These are phyloP conservation scores for Sporodiniella umbellata DNA, from an alignment of 371 early-diverging fungal species.

Conservation along the genomic window DNA sequence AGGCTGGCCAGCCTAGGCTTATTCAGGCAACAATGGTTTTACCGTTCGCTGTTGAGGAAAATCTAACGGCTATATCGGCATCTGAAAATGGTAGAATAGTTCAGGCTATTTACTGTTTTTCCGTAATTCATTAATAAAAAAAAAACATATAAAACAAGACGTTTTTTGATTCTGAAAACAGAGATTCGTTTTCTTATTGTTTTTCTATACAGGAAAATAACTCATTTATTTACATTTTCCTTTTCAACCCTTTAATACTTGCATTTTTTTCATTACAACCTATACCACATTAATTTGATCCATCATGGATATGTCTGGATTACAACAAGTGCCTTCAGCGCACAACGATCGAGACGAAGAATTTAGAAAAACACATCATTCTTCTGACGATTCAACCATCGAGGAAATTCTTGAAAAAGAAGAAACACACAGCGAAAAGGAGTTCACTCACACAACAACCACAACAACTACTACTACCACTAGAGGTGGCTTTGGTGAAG, in stretches of 20 bases:
- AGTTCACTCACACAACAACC: not conserved
- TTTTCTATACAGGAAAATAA: too few species aligned
- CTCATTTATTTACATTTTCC: conserved; percentile 1
- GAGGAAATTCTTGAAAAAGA: conserved; percentile 22
- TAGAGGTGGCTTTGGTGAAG: conserved; percentile 38
- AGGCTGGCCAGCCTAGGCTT: too few species aligned
- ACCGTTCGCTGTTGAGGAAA: not conserved
- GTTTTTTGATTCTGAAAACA: not conserved
- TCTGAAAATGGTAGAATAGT: too few species aligned
- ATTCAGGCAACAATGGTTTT: too few species aligned
- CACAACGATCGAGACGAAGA: conserved; percentile 15
- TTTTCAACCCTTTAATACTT: conserved; percentile 1
- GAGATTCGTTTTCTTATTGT: not conserved
- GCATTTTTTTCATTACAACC: conserved; percentile 3
- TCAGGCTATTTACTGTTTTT: conserved; percentile 16
- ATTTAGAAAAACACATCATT: conserved; percentile 12
- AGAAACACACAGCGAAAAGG: conserved; percentile 14
- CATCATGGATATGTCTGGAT: conserved; percentile 23
- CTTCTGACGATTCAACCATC: conserved; percentile 21
- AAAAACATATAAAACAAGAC: conserved; percentile 8
- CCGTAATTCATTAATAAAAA: conserved; percentile 5
- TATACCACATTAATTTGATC: conserved; percentile 6
- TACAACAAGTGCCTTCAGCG: conserved; percentile 15
- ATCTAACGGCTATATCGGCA: conserved; percentile 3
- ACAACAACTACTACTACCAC: not conserved